Evolutionary conservation across 1,139 yeast genomes (phyloP), one percentile per base, ranked within the genome.

Genomic region (Hemisphaericaspora xylofermentans): DNA sequence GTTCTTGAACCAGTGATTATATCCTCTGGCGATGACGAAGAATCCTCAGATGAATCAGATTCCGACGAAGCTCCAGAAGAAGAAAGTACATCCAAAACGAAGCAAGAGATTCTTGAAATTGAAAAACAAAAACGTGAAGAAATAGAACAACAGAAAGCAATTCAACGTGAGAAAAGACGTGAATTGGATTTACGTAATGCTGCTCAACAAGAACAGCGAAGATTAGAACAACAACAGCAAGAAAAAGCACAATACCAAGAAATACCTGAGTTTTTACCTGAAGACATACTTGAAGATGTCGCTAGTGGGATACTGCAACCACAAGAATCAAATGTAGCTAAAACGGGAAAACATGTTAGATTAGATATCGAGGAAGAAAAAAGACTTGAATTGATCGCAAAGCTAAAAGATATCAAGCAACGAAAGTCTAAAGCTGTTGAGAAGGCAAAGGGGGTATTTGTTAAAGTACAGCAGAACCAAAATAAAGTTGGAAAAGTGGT

Each of bases 401-500:
- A 43, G 28, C 35, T 48, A n/a, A 41, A 50, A 49, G 60, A 47
- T 57, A 58, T 66, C 36, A 66, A 68, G 48, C 63, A 68, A 48
- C 71, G 63, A 43, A 74, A 76, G 52, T 48, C 66, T 36, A 70
- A 67, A 40, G 57, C 68, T 6, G 56, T 71, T 22, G 71, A 71
- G 43, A 77, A 71, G 51, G 85, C 86, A 0, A 82, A 84, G 4
- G 33, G 33, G 21, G 82, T 80, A 25, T 70, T 63, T 50, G 85
- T 80, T 14, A 68, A 64, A 51, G 77, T 75, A 19, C 66, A 71
- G 44, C 38, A 57, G 3, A 5, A 29, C 10, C 33, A 29, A 29
- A 14, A 10, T 3, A 55, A 50, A 31, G 48, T 54, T 37, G 43
- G 45, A 12, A 50, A 47, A 38, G 52, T 63, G 6, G 78, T 73